Evolutionary conservation across 768 basidiomycete genomes (phyloP).

Genomic region (Suillus luteus): DNA sequence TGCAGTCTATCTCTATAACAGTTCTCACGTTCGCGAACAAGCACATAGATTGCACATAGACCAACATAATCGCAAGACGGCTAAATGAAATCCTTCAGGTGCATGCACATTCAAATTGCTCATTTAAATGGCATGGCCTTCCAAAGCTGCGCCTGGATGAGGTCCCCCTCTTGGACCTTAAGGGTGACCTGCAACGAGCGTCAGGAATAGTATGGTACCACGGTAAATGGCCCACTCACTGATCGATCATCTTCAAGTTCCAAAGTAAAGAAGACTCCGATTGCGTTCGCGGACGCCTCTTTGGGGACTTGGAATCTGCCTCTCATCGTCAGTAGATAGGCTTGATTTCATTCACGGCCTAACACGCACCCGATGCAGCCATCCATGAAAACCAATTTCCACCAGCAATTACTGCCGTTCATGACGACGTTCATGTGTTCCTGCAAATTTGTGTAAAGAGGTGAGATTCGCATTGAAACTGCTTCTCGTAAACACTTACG

Average conservation of each 20-base stretch:
- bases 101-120: no score
- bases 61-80: no score
- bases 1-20: no score
- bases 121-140: no score
- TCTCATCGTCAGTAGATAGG: neutral
- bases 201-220: neutral
- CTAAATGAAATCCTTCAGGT: no score
- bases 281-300: neutral
- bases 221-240: neutral
- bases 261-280: neutral
- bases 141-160: neutral
- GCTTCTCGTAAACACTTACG: neutral
- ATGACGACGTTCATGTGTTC: accelerated
- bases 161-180: accelerated
- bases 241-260: neutral
- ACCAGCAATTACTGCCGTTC: neutral
- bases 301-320: neutral
- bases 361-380: neutral
- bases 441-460: neutral
- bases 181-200: neutral
- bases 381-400: neutral
- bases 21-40: no score
- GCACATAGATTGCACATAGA: no score
- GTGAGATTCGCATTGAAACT: neutral
- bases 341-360: neutral